Evolutionary conservation across 805 yeast genomes (phyloP).

Genomic region (Suhomyces xylopsoci): DNA sequence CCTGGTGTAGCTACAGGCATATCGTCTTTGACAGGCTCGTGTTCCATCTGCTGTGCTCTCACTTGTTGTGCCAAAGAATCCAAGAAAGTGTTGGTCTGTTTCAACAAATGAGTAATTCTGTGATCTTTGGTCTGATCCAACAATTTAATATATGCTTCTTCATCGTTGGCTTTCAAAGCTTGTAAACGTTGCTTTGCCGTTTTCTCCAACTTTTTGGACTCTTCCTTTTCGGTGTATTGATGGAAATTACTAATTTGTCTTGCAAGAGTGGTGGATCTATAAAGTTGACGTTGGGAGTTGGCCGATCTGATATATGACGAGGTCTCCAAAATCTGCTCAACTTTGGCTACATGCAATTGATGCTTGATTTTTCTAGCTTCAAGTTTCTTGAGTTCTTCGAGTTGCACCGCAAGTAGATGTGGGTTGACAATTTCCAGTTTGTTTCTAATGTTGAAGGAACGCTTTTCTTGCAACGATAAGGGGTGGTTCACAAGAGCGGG

Average conservation of each 20-base stretch:
- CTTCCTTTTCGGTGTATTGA: slow-evolving; percentile 64
- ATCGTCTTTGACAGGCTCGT: slow-evolving; percentile 29
- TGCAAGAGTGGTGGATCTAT: slow-evolving; percentile 22
- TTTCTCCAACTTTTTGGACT: slow-evolving; percentile 68
- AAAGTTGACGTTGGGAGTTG: slow-evolving; percentile 20
- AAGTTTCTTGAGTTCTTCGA: slow-evolving; percentile 66
- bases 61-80: slow-evolving; percentile 79
- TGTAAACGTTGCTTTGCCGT: slow-evolving; percentile 87
- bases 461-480: slow-evolving; percentile 60
- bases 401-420: slow-evolving; percentile 68
- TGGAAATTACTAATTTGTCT: slow-evolving; percentile 49
- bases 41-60: slow-evolving; percentile 60
- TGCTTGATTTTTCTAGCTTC: slow-evolving; percentile 37
- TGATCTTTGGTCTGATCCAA: slow-evolving; percentile 86
- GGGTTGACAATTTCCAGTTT: slow-evolving; percentile 73
- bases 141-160: slow-evolving; percentile 80
- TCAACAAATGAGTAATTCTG: slow-evolving; percentile 78
- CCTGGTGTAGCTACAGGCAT: slow-evolving; percentile 16
- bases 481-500: slow-evolving; percentile 52
- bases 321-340: slow-evolving; percentile 22
- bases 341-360: slow-evolving; percentile 23
- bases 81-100: slow-evolving; percentile 74
- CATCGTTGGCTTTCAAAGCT: slow-evolving; percentile 83
- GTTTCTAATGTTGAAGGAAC: slow-evolving; percentile 65
- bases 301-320: slow-evolving; percentile 22